phyloP scores from a whole-genome alignment of 768 basidiomycete genomes.

The Agrocybe praecox region DNA sequence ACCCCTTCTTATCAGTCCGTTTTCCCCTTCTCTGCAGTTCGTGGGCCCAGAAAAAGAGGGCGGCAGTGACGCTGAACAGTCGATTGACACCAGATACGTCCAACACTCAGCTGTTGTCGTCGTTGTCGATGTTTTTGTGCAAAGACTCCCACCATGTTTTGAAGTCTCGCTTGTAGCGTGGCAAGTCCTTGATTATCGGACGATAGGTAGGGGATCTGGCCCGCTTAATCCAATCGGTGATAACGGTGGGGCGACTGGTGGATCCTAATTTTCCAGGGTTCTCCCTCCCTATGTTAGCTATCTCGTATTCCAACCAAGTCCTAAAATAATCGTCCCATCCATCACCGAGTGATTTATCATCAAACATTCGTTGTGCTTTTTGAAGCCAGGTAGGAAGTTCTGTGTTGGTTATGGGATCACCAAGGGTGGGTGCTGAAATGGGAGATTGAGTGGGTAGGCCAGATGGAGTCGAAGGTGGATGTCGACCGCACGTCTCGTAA shows the following conservation, averaged over 20 bases:
- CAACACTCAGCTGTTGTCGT: background rate
- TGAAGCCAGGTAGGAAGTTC: background rate
- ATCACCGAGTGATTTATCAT: background rate
- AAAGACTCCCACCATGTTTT: background rate
- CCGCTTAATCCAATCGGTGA: background rate
- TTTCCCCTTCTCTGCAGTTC: too few relatives aligned
- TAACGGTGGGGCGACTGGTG: background rate
- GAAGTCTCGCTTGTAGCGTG: background rate
- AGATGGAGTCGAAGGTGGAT: too few relatives aligned
- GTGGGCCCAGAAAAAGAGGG: too few relatives aligned
- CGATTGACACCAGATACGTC: too few relatives aligned
- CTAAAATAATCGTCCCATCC: background rate
- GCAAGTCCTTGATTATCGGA: background rate
- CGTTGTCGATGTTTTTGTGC: background rate
- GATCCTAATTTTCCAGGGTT: background rate
- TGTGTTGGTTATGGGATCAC: too few relatives aligned
- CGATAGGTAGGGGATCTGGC: background rate
- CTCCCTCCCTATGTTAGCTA: too few relatives aligned
- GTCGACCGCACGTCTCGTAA: too few relatives aligned
- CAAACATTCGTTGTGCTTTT: background rate
- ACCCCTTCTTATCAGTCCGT: too few relatives aligned
- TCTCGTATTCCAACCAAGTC: background rate
- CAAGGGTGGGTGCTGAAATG: too few relatives aligned
- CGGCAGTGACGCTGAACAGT: too few relatives aligned
- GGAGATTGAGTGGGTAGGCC: too few relatives aligned